These are phyloP conservation scores for Streptanthus diversifolius DNA, from an alignment of 345 rosid genomes.

Conservation along the genomic window DNA sequence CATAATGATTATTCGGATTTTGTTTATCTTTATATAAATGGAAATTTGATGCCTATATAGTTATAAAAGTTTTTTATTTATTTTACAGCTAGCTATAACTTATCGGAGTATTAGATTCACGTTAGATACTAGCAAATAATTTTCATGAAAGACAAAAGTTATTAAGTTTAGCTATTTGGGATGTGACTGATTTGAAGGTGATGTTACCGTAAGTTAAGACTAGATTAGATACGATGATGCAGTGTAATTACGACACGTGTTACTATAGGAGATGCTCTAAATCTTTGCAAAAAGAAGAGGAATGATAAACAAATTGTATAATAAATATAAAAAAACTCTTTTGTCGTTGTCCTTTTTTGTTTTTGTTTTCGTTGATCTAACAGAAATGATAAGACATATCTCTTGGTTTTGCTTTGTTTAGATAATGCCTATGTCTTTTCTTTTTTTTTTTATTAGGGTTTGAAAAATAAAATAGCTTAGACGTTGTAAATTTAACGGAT, in stretches of 20 bases:
- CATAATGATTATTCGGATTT: not conserved
- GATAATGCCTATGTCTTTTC: not conserved
- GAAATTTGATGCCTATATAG: not conserved
- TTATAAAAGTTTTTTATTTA: no score
- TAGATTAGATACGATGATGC: not conserved
- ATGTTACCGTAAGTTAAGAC: not conserved
- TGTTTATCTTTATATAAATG: not conserved
- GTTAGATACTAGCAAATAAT: not conserved
- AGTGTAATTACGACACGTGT: not conserved
- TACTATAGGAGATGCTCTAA: not conserved
- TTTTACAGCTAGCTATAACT: no score
- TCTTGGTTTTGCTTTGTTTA: not conserved
- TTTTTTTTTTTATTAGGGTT: not conserved
- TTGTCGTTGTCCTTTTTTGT: not conserved
- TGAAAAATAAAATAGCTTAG: no score
- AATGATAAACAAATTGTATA: not conserved
- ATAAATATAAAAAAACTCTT: not conserved
- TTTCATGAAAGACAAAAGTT: not conserved
- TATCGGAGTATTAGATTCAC: not conserved
- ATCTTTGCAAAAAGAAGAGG: not conserved
- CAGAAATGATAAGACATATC: constrained; percentile 4
- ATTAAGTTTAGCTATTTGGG: not conserved
- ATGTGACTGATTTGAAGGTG: not conserved
- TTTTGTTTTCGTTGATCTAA: constrained; percentile 5
- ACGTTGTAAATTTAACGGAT: no score